Evolutionary conservation across 2,329 filamentous ascomycete genomes (phyloP), one percentile per base, ranked within the genome.

Genomic region (Colletotrichum salicis): DNA sequence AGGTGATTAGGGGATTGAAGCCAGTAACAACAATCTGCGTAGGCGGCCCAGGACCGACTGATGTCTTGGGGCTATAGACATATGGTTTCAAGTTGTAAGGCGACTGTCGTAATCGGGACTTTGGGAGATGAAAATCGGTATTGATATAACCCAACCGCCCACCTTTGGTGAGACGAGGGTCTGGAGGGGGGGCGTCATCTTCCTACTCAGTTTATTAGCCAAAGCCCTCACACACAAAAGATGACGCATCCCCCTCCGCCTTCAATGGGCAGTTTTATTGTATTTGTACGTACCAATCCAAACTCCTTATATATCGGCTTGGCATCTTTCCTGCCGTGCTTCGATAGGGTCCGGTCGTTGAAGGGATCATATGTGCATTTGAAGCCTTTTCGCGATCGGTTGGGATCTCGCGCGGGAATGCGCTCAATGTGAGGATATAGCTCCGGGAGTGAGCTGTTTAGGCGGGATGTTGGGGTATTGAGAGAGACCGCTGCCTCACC

Each of bases 21-120:
- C 95, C 94, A n/a, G 92, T 95, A 24, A 98, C 94, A 4, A 98
- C 92, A 60, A 99, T 91, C 80, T 97, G 94, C 2, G 93, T 94
- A 2, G 96, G 94, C 15, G 96, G 96, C 0, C 94, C 94, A 29
- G 95, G 94, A 0, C 95, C 96, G 76, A 97, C 90, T 2, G 96
- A 97, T 5, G 94, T 94, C 76, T 90, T 91, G 5, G 91, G 84
- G 79, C 98, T 95, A 82, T 94, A 96, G 31, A 89, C 83, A 81
- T 97, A 98, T 27, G 93, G 92, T 79, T 91, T 93, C 63, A 97
- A 84, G 72, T 92, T 91, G 82, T 97, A 97, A 1, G 93, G 93
- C 33, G 92, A 89, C 76, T 88, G 89, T 78, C 89, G 92, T 79
- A 91, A 84, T 77, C 90, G 94, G 75, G 90, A 92, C 84, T 92